Evolutionary conservation across 1,139 yeast species (phyloP).

Genomic region (Pichia sp.): DNA sequence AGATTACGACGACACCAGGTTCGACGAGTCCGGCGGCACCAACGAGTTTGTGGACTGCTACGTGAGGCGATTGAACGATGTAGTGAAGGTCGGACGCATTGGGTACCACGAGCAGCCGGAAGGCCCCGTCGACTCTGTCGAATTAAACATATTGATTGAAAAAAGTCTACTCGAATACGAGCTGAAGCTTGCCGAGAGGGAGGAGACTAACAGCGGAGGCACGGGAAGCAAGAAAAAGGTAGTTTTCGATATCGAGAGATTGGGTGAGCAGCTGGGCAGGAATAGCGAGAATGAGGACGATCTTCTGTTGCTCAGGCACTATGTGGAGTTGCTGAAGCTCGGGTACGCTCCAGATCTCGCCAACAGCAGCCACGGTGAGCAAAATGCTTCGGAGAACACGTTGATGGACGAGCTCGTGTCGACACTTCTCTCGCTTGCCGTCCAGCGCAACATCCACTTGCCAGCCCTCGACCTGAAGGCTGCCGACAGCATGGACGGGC

Average conservation of each 20-base stretch:
- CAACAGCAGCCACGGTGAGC: not conserved
- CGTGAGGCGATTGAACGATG: not conserved
- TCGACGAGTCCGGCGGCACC: not conserved
- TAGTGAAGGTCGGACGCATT: not conserved
- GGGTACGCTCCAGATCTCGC: slow-evolving; percentile 26
- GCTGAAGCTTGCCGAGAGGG: slow-evolving; percentile 8
- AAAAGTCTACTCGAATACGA: slow-evolving; percentile 25
- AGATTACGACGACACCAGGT: not conserved
- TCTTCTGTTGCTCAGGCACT: slow-evolving; percentile 18
- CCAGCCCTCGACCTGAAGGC: slow-evolving; percentile 41
- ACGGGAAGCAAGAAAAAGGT: not conserved
- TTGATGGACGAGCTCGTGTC: slow-evolving; percentile 46
- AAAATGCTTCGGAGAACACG: slow-evolving; percentile 18
- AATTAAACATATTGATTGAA: slow-evolving; percentile 26
- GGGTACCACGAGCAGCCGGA: not conserved
- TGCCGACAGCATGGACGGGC: slow-evolving; percentile 35
- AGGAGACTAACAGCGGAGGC: not conserved
- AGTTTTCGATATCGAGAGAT: slow-evolving; percentile 3
- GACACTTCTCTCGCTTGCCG: slow-evolving; percentile 52
- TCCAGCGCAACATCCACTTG: slow-evolving; percentile 44
- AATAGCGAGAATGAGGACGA: not conserved
- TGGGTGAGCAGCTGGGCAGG: slow-evolving; percentile 18
- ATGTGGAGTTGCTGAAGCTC: slow-evolving; percentile 23
- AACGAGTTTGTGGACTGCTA: slow-evolving; percentile 4
- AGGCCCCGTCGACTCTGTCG: slow-evolving; percentile 15